Conservation (phyloP, 2,329 filamentous ascomycete species). For the Pseudogymnoascus sp. region DNA sequence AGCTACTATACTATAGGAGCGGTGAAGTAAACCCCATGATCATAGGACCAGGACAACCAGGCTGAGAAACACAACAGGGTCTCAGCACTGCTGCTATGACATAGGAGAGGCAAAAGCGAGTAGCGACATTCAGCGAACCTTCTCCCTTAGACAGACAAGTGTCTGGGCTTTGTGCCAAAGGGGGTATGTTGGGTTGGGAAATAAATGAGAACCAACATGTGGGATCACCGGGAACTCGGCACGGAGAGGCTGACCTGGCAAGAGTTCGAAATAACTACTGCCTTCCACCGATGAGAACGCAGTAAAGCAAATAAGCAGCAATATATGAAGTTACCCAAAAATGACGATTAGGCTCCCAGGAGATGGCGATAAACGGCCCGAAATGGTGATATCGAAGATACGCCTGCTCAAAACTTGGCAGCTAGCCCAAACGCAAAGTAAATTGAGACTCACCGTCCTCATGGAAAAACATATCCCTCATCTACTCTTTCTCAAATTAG, state of each 20-base stretch:
- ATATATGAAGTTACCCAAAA: not conserved
- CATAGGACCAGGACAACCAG: not conserved
- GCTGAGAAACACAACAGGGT: not conserved
- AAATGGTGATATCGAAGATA: not conserved
- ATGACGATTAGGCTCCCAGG: not conserved
- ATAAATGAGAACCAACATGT: not conserved
- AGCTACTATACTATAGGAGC: not conserved
- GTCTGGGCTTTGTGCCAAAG: not conserved
- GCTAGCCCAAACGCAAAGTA: not conserved
- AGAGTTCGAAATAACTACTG: not conserved
- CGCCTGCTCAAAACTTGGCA: not conserved
- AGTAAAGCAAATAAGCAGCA: not conserved
- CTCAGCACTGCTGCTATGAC: no score
- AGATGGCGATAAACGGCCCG: conserved; percentile 2
- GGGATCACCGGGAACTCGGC: not conserved
- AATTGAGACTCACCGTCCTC: not conserved
- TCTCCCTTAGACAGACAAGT: not conserved
- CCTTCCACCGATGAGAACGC: not conserved
- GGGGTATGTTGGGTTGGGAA: not conserved
- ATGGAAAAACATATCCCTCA: not conserved
- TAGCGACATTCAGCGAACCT: not conserved
- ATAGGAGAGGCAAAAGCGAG: not conserved
- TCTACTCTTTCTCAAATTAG: not conserved
- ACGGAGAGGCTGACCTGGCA: not conserved
- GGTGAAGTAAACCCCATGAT: not conserved